Base-by-base conservation (phyloP, 2,329 filamentous ascomycete genomes). In the Diaporthe aspalathi region DNA sequence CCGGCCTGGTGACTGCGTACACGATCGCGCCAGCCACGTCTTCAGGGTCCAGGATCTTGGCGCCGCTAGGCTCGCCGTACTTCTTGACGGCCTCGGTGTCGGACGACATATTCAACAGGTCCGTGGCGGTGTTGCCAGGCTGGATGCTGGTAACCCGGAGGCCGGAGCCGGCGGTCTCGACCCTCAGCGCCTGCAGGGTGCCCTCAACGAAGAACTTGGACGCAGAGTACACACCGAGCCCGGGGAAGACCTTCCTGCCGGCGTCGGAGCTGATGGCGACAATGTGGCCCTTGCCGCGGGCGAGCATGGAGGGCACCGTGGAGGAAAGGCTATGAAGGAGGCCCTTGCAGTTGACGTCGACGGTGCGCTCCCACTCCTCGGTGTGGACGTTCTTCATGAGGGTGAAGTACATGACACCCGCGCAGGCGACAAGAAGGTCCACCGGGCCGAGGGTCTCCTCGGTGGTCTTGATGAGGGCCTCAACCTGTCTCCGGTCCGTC, bases 131-230 rank as follows among this genome's bases (percentile, higher is more conserved):
- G 78, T 95, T 95, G 0, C 93, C 93, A 0, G 93, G 93, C 83
- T 95, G 93, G 3, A 95, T 86, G 45, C 88, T 85, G 0, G 93
- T 94, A 50, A 95, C 92, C 2, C 92, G 86, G 62, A 95, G 81
- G 0, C 93, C 93, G 0, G 88, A 88, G 0, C 92, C 92, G 0
- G 91, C 93, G 0, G 92, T 95, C 84, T 95, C 93, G 9, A 95
- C 81, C 11, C 93, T 89, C 74, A 95, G 81, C 40, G 86, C 86
- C 80, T 95, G 93, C n/a, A 95, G 85, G 0, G 92, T 93, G 1
- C 92, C 93, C 79, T 95, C 93, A 68, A 95, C 92, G 78, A 95
- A 95, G 86, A 95, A 94, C 79, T 95, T 95, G 81, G 89, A 92
- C 32, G 92, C 93, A 0, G 92, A 94, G 85, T 95, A 95, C 45